A percentile compares a stretch with the other conserved stretches of the same genome.
Evolutionary conservation across 305 asterid species (phyloP).

Genomic region (Plantago coronopus): DNA sequence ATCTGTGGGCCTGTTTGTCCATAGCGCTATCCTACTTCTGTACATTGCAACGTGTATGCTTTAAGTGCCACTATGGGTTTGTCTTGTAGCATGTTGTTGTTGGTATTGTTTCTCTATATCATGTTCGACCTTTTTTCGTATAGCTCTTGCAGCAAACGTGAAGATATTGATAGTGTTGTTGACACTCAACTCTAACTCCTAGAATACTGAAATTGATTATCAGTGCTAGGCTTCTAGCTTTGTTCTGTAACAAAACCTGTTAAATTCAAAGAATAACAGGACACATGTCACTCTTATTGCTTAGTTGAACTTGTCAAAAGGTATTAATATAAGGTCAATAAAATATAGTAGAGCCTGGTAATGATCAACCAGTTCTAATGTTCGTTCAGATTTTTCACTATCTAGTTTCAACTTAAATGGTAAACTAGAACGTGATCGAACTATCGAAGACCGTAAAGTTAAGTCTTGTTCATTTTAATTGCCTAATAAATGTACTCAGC

Average conservation of each 20-base stretch:
- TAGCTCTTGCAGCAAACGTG: too few relatives aligned
- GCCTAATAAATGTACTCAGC: background rate
- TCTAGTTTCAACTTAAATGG: background rate
- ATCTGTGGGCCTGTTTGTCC: too few relatives aligned
- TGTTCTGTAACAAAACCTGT: background rate
- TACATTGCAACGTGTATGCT: too few relatives aligned
- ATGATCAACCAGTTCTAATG: background rate
- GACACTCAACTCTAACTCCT: too few relatives aligned
- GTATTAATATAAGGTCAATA: background rate
- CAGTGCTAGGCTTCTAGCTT: too few relatives aligned
- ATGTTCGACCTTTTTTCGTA: too few relatives aligned
- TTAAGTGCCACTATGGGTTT: too few relatives aligned
- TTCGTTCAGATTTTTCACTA: background rate
- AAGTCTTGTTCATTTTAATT: background rate
- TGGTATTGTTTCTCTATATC: too few relatives aligned
- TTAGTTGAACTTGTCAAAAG: background rate
- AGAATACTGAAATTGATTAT: background rate
- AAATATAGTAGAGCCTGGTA: background rate
- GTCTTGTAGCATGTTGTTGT: too few relatives aligned
- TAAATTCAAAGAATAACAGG: background rate
- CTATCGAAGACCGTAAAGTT: background rate
- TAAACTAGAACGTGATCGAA: background rate
- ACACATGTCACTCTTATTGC: background rate
- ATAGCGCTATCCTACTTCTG: too few relatives aligned
- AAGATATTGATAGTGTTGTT: too few relatives aligned